phyloP scores from a whole-genome alignment of 164 flowering plant species.

The Sextonia rubra region DNA sequence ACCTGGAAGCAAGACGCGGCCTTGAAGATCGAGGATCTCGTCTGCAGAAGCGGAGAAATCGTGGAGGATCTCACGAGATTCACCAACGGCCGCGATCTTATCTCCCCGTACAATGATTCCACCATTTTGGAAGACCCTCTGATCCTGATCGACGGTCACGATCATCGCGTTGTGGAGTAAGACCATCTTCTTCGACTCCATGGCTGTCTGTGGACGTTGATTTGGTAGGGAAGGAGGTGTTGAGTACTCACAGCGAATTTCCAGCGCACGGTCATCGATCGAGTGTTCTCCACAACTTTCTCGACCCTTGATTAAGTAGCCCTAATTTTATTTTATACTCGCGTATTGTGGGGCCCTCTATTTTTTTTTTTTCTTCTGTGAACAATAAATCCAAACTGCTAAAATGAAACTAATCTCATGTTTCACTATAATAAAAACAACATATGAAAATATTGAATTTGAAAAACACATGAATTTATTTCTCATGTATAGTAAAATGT shows the following conservation, averaged over 20 bases:
- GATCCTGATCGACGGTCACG: slow-evolving; percentile 63
- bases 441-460: too few species aligned
- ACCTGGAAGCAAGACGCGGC: slow-evolving; percentile 70
- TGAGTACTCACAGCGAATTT: background rate
- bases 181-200: background rate
- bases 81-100: slow-evolving; percentile 55
- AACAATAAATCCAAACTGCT: too few species aligned
- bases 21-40: slow-evolving; percentile 48
- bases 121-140: slow-evolving; percentile 54
- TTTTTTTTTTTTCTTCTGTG: too few species aligned
- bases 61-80: slow-evolving; percentile 44
- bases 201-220: background rate
- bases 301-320: too few species aligned
- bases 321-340: too few species aligned
- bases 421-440: too few species aligned
- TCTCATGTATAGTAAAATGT: too few species aligned
- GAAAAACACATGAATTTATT: too few species aligned
- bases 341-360: too few species aligned
- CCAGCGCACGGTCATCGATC: background rate
- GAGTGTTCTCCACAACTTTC: background rate
- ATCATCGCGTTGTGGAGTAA: slow-evolving; percentile 57
- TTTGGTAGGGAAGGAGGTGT: background rate
- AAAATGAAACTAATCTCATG: too few species aligned
- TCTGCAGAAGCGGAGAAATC: slow-evolving; percentile 31
- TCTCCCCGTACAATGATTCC: slow-evolving; percentile 47